A percentile compares a stretch with the other conserved stretches of the same genome.
phyloP scores from a whole-genome alignment of 202 grass and related monocot species.

The Panicum hallii region DNA sequence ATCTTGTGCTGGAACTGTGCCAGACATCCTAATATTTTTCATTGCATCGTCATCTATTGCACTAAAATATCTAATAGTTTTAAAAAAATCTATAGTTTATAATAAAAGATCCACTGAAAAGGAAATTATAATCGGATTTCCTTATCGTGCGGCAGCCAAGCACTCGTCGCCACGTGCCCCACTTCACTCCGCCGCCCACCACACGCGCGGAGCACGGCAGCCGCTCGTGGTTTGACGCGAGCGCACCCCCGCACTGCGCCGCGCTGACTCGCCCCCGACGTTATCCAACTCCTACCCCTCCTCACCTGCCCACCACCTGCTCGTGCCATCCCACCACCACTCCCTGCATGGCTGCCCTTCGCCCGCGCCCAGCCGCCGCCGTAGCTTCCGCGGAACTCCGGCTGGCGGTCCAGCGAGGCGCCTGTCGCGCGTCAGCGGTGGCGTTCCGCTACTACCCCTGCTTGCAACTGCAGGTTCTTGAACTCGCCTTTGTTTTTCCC shows the following conservation, averaged over 20 bases:
- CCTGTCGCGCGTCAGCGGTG: not conserved
- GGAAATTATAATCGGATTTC: not conserved
- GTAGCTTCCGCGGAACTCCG: conserved; percentile 4
- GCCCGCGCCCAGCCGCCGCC: conserved; percentile 28
- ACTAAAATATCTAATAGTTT: not conserved
- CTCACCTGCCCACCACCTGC: not conserved
- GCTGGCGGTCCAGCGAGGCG: not conserved
- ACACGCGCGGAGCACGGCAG: too few species aligned
- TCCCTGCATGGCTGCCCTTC: conserved; percentile 35
- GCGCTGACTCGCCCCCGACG: conserved; percentile 17
- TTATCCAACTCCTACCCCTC: conserved; percentile 32
- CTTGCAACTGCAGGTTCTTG: conserved; percentile 48
- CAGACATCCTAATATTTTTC: too few species aligned
- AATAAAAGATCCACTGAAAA: not conserved
- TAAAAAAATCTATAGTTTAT: not conserved
- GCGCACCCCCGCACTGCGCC: not conserved
- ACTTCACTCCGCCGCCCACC: too few species aligned
- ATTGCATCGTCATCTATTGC: not conserved
- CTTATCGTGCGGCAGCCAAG: conserved; percentile 1
- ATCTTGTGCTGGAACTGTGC: too few species aligned
- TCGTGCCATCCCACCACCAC: not conserved
- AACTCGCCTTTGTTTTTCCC: not conserved
- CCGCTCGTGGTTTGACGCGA: too few species aligned
- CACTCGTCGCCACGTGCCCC: not conserved
- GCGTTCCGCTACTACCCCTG: not conserved